Base-by-base conservation (phyloP, 805 yeast genomes). In the Cyberlindnera xylosilytica region DNA sequence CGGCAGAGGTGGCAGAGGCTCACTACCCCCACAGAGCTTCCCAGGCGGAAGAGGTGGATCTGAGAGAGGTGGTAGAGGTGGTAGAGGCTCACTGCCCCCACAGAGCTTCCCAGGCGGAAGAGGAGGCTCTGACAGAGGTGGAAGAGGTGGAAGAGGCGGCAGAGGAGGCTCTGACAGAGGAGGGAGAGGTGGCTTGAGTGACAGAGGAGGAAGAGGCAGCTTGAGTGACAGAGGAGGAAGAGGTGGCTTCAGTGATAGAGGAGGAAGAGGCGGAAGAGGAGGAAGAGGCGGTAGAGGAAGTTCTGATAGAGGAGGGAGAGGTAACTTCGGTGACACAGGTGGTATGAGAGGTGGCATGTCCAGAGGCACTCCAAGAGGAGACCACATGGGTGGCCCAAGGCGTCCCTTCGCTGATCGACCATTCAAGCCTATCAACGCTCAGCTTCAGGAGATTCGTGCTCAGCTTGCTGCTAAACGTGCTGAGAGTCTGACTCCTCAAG, bases 81-180 rank as follows among this genome's bases (percentile, higher is more conserved):
- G 39, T 4, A 26, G 39, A 9, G 4, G 33, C 8, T 27, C 33
- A 20, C 15, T 36, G 9, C 39, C 33, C 4, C 39, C 39, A 13
- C 33, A 36, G 33, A 7, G 20, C 6, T 27, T 36, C 39, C 13
- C 23, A 31, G 23, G 29, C 12, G n/a, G 6, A 5, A 26, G n/a
- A 13, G 29, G 24, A 8, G 10, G 10, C 10, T 22, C 29, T 12
- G 29, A 12, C 8, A 18, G 42, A 17, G 42, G 38, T 18, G 39
- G 39, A 9, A 37, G 45, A 35, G 43, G 49, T 29, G 48, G 41
- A 13, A 26, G 29, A 12, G 29, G 29, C 10, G n/a, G 29, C n/a
- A n/a, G 29, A 26, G n/a, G 29, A 26, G 29, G n/a, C n/a, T 26
- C 29, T 10, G 6, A 6, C 10, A n/a, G 11, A 8, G 12, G 29